Evolutionary conservation across 2,329 filamentous ascomycete genomes (phyloP).

Genomic region (Aschersonia sp.): DNA sequence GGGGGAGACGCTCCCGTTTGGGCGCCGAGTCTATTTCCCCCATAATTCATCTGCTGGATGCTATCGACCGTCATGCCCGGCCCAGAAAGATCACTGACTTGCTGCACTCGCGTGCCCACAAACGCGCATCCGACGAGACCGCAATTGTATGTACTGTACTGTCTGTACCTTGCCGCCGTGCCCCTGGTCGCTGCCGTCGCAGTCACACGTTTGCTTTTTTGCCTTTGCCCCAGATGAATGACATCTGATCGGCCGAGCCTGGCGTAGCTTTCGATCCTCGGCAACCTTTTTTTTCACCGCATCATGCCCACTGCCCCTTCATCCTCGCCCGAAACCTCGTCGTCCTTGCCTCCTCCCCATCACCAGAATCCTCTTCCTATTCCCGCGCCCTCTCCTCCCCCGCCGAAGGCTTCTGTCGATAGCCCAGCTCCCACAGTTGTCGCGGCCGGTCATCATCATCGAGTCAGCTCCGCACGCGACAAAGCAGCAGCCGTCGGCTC

Average conservation of each 20-base stretch:
- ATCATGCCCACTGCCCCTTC: constrained; percentile 5
- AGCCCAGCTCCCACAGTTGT: background rate
- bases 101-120: background rate
- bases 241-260: background rate
- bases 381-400: too few species aligned
- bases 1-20: too few species aligned
- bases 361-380: background rate
- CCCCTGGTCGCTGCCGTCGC: background rate
- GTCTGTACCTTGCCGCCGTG: background rate
- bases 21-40: too few species aligned
- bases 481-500: background rate
- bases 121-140: background rate
- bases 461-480: background rate
- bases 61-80: too few species aligned
- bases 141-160: background rate
- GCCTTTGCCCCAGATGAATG: constrained; percentile 1
- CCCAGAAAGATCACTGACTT: background rate
- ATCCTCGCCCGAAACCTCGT: background rate
- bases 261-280: constrained; percentile 1
- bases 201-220: background rate
- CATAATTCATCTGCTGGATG: too few species aligned
- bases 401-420: background rate
- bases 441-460: background rate
- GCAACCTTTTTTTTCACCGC: constrained; percentile 1
- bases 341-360: background rate